phyloP scores from a whole-genome alignment of 495 filamentous ascomycete genomes.

The Zalerion maritima region DNA sequence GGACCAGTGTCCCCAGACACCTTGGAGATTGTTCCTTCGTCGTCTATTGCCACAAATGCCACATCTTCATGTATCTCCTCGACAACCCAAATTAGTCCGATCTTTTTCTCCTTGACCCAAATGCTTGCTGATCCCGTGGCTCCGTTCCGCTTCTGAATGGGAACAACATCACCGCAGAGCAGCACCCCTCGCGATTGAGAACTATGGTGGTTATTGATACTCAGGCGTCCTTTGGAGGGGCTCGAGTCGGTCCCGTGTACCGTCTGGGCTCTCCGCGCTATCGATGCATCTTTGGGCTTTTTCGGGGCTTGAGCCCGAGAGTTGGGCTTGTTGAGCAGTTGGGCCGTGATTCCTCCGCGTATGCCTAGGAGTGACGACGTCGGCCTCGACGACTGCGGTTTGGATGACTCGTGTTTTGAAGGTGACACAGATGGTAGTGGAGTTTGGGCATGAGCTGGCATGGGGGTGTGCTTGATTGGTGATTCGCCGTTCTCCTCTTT shows the following conservation, averaged over 20 bases:
- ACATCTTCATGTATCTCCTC: conserved; percentile 96
- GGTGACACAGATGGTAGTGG: conserved; percentile 28
- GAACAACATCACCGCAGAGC: conserved; percentile 91
- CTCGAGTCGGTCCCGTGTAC: conserved; percentile 62
- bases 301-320: conserved; percentile 43
- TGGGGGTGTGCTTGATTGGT: conserved; percentile 27
- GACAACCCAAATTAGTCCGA: conserved; percentile 89
- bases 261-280: conserved; percentile 45
- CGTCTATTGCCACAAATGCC: conserved; percentile 55
- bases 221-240: conserved; percentile 31
- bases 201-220: conserved; percentile 35
- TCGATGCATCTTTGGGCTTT: no score
- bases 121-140: conserved; percentile 80
- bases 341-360: conserved; percentile 71
- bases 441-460: conserved; percentile 12
- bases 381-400: conserved; percentile 30
- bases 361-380: conserved; percentile 39
- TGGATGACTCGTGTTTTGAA: conserved; percentile 26
- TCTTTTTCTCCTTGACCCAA: conserved; percentile 95
- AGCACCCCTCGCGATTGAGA: conserved; percentile 81
- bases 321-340: conserved; percentile 74
- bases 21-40: conserved; percentile 52
- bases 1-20: conserved; percentile 53
- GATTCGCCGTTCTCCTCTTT: conserved; percentile 27
- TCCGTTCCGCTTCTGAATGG: conserved; percentile 90